Evolutionary conservation across 31 red algal species (phyloP), one percentile per base, ranked within the genome.

Genomic region (Porphyra umbilicalis): DNA sequence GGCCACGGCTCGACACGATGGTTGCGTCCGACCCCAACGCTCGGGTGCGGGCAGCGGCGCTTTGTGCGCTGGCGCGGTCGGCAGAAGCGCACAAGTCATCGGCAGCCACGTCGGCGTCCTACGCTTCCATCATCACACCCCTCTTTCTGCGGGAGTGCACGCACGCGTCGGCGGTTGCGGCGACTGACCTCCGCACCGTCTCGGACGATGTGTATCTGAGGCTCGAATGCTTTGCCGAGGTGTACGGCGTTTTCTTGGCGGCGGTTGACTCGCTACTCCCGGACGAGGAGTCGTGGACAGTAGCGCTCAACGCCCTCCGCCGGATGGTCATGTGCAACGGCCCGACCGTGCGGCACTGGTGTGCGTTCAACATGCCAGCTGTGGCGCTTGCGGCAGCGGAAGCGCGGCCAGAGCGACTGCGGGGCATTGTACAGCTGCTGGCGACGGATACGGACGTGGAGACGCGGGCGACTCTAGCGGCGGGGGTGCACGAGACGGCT

Each of bases 261-360:
- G 86, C 90, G 38, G 77, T 92, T 10, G 80, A 77, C 20, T 68
- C 83, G 29, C 77, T 89, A 35, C 32, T 89, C 1, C 79, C 75
- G 76, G 75, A 84, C 67, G 84, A 90, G 42, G 87, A 85, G 4
- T 75, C 76, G 37, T 94, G 92, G 92, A 83, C 39, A 6, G 75
- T 81, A 36, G 85, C 81, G 38, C 46, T 87, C 32, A 87, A 90
- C 35, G 77, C 88, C 1, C 83, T 94, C 10, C 79, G 92, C 10
- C 75, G 79, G 35, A 94, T 94, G 92, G 81, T 88, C 57, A 86
- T 83, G 39, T 94, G 92, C 77, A 94, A 94, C 68, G 92, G 92
- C 33, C 92, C 92, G 0, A 94, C 92, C 36, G 92, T 94, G 79
- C 84, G 92, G 67, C 92, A 94, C 79, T 94, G 92, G 92, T 94